Conservation (phyloP, 805 yeast genomes). For the Sugiyamaella mastotermitis region DNA sequence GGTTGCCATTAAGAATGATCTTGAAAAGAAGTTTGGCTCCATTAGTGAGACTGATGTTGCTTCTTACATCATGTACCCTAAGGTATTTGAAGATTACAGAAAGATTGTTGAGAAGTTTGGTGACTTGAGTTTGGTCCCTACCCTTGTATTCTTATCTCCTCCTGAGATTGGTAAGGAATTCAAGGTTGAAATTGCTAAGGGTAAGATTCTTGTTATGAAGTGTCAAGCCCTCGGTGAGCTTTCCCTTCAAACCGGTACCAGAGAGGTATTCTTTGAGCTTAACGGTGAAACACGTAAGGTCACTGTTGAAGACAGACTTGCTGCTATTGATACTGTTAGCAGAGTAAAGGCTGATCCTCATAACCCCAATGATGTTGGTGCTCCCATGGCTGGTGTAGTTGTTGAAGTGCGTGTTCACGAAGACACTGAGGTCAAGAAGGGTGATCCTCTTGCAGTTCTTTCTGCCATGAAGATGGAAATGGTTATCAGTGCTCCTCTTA, state of each 20-base stretch:
- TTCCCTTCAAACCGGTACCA: slow-evolving; percentile 74
- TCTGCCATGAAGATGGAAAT: slow-evolving; percentile 99
- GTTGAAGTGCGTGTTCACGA: slow-evolving; percentile 88
- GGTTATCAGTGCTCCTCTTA: slow-evolving; percentile 89
- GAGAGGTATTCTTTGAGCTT: slow-evolving; percentile 96
- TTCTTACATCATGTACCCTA: slow-evolving; percentile 95
- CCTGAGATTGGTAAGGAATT: slow-evolving; percentile 86
- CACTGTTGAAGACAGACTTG: slow-evolving; percentile 79
- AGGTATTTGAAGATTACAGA: slow-evolving; percentile 86
- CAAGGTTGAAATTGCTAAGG: slow-evolving; percentile 84
- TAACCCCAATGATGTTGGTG: slow-evolving; percentile 89
- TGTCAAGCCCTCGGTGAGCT: slow-evolving; percentile 90
- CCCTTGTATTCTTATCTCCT: slow-evolving; percentile 82
- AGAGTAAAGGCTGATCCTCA: slow-evolving; percentile 87
- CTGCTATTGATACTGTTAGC: slow-evolving; percentile 76
- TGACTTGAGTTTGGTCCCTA: slow-evolving; percentile 90
- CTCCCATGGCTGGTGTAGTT: slow-evolving; percentile 99
- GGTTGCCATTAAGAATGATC: slow-evolving; percentile 61
- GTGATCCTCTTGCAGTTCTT: slow-evolving; percentile 88
- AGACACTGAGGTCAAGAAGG: slow-evolving; percentile 88
- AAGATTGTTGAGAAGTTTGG: slow-evolving; percentile 73
- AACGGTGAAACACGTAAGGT: slow-evolving; percentile 98
- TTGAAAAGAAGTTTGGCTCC: slow-evolving; percentile 69
- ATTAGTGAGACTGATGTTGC: slow-evolving; percentile 88
- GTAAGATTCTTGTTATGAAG: slow-evolving; percentile 88